phyloP scores from a whole-genome alignment of 1,284 basidiomycete genomes.

The Apiotrichum gamsii region DNA sequence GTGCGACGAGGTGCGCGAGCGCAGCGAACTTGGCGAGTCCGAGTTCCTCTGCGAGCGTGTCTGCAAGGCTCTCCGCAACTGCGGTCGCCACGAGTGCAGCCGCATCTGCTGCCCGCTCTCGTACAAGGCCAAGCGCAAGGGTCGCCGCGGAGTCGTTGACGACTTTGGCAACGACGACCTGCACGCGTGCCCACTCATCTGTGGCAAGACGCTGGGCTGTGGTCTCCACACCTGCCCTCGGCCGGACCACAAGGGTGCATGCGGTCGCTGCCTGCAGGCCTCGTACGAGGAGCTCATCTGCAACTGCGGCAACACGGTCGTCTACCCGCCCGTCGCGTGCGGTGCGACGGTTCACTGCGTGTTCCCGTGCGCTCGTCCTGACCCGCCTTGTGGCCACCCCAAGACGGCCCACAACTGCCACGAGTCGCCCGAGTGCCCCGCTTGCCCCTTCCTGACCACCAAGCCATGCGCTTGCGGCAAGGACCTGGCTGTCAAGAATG shows the following conservation, averaged over 20 bases:
- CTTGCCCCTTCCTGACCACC: conserved; percentile 69
- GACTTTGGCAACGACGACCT: conserved; percentile 44
- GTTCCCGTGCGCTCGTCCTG: conserved; percentile 68
- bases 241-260: conserved; percentile 71
- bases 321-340: conserved; percentile 69
- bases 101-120: conserved; percentile 80
- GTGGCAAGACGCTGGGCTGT: conserved; percentile 64
- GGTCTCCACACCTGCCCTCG: conserved; percentile 69
- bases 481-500: conserved; percentile 53
- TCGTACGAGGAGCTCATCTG: conserved; percentile 86
- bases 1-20: conserved; percentile 46
- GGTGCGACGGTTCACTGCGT: conserved; percentile 59
- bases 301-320: conserved; percentile 64
- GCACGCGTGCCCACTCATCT: conserved; percentile 73
- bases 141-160: conserved; percentile 44
- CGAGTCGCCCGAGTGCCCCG: conserved; percentile 63
- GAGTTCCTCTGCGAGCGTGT: conserved; percentile 71
- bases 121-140: conserved; percentile 60
- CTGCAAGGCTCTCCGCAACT: conserved; percentile 64
- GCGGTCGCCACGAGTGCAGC: conserved; percentile 74
- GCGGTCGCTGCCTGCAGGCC: conserved; percentile 72
- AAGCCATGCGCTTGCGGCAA: conserved; percentile 84
- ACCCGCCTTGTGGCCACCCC: conserved; percentile 72
- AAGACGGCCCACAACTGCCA: conserved; percentile 73
- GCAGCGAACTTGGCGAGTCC: conserved; percentile 39